Evolutionary conservation across 129 eudicot species (phyloP), one percentile per base, ranked within the genome.

Genomic region (Tagetes erecta): DNA sequence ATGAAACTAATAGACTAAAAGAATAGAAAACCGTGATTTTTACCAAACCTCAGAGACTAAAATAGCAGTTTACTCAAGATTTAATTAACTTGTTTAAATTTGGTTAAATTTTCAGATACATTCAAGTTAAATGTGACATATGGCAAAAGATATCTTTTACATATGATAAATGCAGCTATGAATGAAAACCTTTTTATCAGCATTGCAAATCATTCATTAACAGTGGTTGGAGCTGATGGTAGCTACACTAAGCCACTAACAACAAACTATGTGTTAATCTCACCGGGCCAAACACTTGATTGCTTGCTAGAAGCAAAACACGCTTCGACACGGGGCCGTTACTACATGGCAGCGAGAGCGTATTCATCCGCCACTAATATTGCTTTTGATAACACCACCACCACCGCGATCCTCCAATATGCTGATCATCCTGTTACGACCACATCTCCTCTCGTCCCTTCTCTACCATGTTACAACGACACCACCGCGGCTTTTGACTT

Each of bases 281-380:
- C 84, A 50, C 91, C 91, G 0, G 96, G 92, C 39, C 89, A 89
- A 57, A 84, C 91, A 46, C 53, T 86, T 14, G 96, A 86, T 64
- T 85, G 86, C 78, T 64, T 86, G 39, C 65, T 89, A 13, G 71
- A 77, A 3, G 80, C 89, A 20, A 78, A 86, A 62, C 87, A 89
- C 44, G 50, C 39, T 30, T 46, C 37, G 3, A 78, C 86, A 1
- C 9, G 59, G 1, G 50, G 64, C 0, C 70, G 31, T 10, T 89
- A 86, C 73, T 89, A 89, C 80, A 84, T 89, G 84, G 89, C 89
- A 0, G 82, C 89, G 5, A 75, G 78, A 41, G 81, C 86, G 1
- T 85, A 80, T 42, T 44, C 67, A 2, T 20, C 67, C 37, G 64
- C 70, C 31, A 2, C 56, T 0, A 45, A 8, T 0, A 2, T 72